Base-by-base conservation (phyloP, 2,329 filamentous ascomycete species). In the Cryphonectria parasitica region DNA sequence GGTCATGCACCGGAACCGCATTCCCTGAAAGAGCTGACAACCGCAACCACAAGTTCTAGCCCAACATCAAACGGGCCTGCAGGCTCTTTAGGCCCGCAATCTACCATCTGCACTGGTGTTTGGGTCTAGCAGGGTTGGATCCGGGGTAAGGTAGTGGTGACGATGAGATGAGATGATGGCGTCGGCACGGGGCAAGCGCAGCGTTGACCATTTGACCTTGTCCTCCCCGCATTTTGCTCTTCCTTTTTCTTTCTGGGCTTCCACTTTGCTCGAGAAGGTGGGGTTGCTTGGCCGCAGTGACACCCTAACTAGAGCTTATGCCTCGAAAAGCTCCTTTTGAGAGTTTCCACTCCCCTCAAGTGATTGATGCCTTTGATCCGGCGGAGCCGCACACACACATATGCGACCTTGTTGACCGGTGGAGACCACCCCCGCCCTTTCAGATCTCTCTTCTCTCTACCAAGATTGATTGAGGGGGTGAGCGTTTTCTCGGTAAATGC, bases 361-460 rank as follows among this genome's bases (percentile, higher is more conserved):
- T 34, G 25, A 36, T 41, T 63, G 36, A 39, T 58, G 64, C 65
- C 65, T 60, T 70, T 61, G 28, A 60, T 31, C 69, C 65, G 68
- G 69, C 69, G 69, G 69, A 70, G 61, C 69, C 69, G 69, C 69
- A 68, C 69, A 19, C 36, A 49, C 69, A 68, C 69, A 19, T 31
- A 49, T 49, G 25, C 60, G 52, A n/a, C 39, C 3, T 34, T 34
- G 56, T 34, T 34, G 56, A 31, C 28, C 28, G 28, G 54, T 58
- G 54, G 54, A 10, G 54, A 31, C 13, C 13, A 11, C 28, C 54
- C 52, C 15, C 54, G 25, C 54, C 15, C 54, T 31, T 58, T 31
- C 28, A 58, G 54, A 58, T 58, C 25, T 49, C 45, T 49, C 34
- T 4, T 4, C 34, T 34, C 22, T 49, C 4, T 28, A 25, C 52